Conservation (phyloP, 768 basidiomycete genomes). For the Panellus pusillus region DNA sequence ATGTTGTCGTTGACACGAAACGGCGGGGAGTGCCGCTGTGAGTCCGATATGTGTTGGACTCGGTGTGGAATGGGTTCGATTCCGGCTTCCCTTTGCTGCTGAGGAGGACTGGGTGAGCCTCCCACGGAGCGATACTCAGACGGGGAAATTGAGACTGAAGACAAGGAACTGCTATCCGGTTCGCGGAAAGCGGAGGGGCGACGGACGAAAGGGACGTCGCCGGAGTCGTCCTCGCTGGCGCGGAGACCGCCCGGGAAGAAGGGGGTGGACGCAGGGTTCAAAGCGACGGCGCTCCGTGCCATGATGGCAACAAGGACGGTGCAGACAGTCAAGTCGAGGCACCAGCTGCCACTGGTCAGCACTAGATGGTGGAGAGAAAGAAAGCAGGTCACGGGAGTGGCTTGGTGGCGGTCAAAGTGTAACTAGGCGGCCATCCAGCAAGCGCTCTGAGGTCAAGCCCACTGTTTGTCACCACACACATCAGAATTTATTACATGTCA, state of each 20-base stretch:
- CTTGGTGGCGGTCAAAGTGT: neutral
- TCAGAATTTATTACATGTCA: slow-evolving; percentile 23
- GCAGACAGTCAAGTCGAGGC: slow-evolving; percentile 14
- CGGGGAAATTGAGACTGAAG: slow-evolving; percentile 59
- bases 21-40: slow-evolving; percentile 46
- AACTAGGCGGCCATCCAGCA: neutral
- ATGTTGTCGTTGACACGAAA: slow-evolving; percentile 47
- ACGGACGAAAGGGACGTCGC: slow-evolving; percentile 39
- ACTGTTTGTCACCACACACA: no score
- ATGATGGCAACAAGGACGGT: slow-evolving; percentile 42
- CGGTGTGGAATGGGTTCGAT: slow-evolving; percentile 24
- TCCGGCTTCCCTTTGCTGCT: slow-evolving; percentile 36
- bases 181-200: slow-evolving; percentile 40
- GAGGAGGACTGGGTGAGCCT: slow-evolving; percentile 69
- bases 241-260: slow-evolving; percentile 78
- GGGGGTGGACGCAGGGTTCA: slow-evolving; percentile 81
- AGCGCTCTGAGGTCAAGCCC: neutral
- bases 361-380: slow-evolving; percentile 2
- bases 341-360: slow-evolving; percentile 18
- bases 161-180: slow-evolving; percentile 50
- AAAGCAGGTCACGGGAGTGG: slow-evolving; percentile 3
- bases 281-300: slow-evolving; percentile 67
- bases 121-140: slow-evolving; percentile 66
- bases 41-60: slow-evolving; percentile 40
- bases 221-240: slow-evolving; percentile 54